Conservation (phyloP, 1,284 basidiomycete species). For the Hemileia vastatrix region DNA sequence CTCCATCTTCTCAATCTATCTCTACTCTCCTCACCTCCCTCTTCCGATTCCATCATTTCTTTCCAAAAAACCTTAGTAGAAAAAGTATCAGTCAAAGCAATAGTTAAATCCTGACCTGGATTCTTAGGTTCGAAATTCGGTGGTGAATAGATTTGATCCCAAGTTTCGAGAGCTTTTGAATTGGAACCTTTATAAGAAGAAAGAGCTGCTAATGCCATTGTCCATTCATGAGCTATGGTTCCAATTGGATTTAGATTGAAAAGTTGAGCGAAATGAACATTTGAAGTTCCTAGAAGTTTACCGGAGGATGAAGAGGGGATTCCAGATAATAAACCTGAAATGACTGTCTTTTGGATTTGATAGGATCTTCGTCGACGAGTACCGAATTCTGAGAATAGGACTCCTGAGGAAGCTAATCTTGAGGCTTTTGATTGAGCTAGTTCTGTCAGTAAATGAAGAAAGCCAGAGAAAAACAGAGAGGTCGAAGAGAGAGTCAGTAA, state of each 20-base stretch:
- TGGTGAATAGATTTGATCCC: slow-evolving; percentile 54
- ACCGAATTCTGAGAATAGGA: slow-evolving; percentile 82
- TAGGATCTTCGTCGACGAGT: slow-evolving; percentile 76
- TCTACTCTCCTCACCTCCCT: slow-evolving; percentile 54
- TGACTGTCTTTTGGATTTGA: slow-evolving; percentile 64
- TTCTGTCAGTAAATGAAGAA: too few relatives aligned
- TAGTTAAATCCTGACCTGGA: slow-evolving; percentile 48
- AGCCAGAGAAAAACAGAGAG: too few relatives aligned
- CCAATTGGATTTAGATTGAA: slow-evolving; percentile 61
- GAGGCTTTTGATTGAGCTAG: slow-evolving; percentile 63
- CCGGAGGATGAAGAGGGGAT: neutral
- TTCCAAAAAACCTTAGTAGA: slow-evolving; percentile 71
- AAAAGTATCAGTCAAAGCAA: slow-evolving; percentile 86
- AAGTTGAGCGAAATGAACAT: slow-evolving; percentile 71
- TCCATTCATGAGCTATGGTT: slow-evolving; percentile 91
- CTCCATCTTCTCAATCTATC: too few relatives aligned
- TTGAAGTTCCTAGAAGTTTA: too few relatives aligned
- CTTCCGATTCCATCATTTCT: slow-evolving; percentile 56
- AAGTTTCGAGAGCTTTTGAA: slow-evolving; percentile 62
- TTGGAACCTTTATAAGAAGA: slow-evolving; percentile 60
- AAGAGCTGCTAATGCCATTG: slow-evolving; percentile 39
- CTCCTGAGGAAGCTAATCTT: slow-evolving; percentile 58
- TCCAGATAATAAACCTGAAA: slow-evolving; percentile 61
- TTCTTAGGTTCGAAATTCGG: slow-evolving; percentile 43
- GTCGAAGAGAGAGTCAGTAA: too few relatives aligned